Evolutionary conservation across 495 filamentous ascomycete species (phyloP), one percentile per base, ranked within the genome.

Genomic region (Penicillium bovifimosum): DNA sequence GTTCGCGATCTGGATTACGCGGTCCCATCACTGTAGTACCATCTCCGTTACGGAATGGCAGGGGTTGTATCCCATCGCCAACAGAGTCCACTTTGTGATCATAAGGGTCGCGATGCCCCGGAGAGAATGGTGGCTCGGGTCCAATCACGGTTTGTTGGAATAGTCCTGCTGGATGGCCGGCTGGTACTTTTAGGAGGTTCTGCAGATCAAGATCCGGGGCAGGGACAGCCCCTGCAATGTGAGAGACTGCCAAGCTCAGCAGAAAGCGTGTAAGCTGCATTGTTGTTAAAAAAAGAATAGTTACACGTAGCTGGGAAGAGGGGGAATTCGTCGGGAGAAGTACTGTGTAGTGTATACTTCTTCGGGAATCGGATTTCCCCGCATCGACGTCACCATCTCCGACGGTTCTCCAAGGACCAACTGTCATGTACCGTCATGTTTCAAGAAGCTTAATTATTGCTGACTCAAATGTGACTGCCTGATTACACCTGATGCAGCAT

Each of bases 21-120:
- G 85, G 85, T 9, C 85, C 85, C 43, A 86, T 65, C 5, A 87
- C 75, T 4, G 71, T 80, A 2, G 81, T 71, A 33, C 85, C 85
- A 9, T 79, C 51, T 40, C 84, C 83, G 59, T 86, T 86, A 17
- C 85, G 78, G 62, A 75, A 85, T 2, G 85, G 85, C 16, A 86
- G 60, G 8, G 85, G 85, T 46, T 86, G 73, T 10, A 82, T 69
- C 27, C 75, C 63, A 1, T 81, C 65, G 9, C 80, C 82, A 17
- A 84, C 55, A 3, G 81, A 52, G 59, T 88, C 85, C 9, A 86
- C 65, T 47, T 74, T 76, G 53, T 67, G 56, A 50, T 78, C 76
- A 47, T 74, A 76, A 0, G 74, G 74, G 47, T 79, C 76, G 13
- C 61, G 59, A 56, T 76, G 64, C 3, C 66, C 69, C 0, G 67